Evolutionary conservation across 768 basidiomycete species (phyloP).

Genomic region (Boletus pseudopeckii): DNA sequence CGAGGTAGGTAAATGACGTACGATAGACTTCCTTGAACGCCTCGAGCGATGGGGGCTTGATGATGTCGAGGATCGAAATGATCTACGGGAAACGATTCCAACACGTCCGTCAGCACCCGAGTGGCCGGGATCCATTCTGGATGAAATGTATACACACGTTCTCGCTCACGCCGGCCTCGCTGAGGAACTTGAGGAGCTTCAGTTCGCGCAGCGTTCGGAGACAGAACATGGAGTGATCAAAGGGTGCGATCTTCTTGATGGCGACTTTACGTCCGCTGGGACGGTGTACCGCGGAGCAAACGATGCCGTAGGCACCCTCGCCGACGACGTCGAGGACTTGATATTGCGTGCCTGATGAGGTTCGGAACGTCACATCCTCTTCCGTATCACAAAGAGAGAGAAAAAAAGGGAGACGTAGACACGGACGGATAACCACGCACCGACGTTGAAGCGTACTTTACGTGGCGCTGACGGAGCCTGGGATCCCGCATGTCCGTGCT

Average conservation of each 20-base stretch:
- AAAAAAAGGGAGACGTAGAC: neutral
- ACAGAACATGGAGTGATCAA: slow-evolving; percentile 95
- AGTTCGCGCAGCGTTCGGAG: slow-evolving; percentile 86
- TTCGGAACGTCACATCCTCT: neutral
- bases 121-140: neutral
- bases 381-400: neutral
- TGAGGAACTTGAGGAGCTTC: slow-evolving; percentile 78
- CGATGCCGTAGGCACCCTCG: slow-evolving; percentile 92
- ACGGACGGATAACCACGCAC: slow-evolving; percentile 34
- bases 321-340: slow-evolving; percentile 85
- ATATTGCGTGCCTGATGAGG: slow-evolving; percentile 63
- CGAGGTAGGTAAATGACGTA: slow-evolving; percentile 30
- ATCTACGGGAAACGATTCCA: slow-evolving; percentile 45
- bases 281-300: slow-evolving; percentile 87
- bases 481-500: slow-evolving; percentile 44
- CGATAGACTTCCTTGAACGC: slow-evolving; percentile 84
- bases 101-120: neutral
- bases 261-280: slow-evolving; percentile 90
- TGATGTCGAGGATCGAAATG: slow-evolving; percentile 86
- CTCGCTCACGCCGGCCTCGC: slow-evolving; percentile 86
- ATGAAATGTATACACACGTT: slow-evolving; percentile 47
- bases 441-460: slow-evolving; percentile 88
- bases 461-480: slow-evolving; percentile 58
- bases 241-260: slow-evolving; percentile 94
- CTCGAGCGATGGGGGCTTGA: slow-evolving; percentile 78